Conservation (phyloP, 495 filamentous ascomycete species). For the Trichocladium uniseriatum region DNA sequence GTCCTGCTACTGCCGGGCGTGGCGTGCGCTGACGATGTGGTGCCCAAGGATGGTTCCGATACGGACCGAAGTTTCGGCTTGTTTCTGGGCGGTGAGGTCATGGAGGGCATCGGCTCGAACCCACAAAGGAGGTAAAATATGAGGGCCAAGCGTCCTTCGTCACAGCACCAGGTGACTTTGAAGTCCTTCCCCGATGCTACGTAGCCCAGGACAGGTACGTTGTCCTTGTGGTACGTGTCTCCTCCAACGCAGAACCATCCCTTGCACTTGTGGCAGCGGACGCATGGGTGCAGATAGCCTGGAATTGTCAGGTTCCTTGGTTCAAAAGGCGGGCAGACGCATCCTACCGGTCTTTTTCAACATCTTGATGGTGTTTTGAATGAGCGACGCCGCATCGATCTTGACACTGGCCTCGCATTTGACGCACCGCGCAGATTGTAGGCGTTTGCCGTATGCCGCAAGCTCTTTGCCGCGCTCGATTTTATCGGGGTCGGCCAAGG, state of each 20-base stretch:
- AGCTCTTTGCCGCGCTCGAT: background rate
- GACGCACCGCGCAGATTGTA: background rate
- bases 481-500: background rate
- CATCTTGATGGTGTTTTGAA: slow-evolving; percentile 3
- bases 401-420: background rate
- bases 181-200: background rate
- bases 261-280: slow-evolving; percentile 11
- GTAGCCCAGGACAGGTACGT: background rate
- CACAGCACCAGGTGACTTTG: slow-evolving; percentile 27
- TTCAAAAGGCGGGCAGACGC: too few relatives aligned
- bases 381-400: background rate
- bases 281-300: slow-evolving; percentile 14
- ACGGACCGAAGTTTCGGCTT: background rate
- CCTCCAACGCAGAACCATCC: slow-evolving; percentile 3
- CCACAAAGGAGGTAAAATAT: slow-evolving; percentile 29
- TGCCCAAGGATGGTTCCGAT: background rate
- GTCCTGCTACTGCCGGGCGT: background rate
- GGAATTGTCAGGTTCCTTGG: background rate
- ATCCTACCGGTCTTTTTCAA: background rate
- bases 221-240: background rate
- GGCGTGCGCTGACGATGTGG: background rate
- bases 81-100: background rate
- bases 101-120: background rate
- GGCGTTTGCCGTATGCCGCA: background rate
- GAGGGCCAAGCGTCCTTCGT: slow-evolving; percentile 22